phyloP scores from a whole-genome alignment of 2,329 filamentous ascomycete genomes.

The Phialocephala sp. region DNA sequence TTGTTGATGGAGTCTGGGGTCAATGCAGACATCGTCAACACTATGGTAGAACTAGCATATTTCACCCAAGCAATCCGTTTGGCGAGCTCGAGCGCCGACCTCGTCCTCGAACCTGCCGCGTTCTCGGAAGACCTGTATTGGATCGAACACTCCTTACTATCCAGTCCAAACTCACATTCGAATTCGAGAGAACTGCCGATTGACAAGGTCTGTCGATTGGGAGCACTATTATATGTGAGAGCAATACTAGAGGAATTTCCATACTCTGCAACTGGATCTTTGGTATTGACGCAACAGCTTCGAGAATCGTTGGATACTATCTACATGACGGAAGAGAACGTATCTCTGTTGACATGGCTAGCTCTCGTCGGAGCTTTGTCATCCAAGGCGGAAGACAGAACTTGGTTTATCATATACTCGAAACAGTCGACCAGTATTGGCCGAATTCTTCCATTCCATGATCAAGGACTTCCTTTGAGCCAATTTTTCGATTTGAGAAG shows the following conservation, averaged over 20 bases:
- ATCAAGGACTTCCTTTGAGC: slow-evolving; percentile 4
- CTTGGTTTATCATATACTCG: slow-evolving; percentile 6
- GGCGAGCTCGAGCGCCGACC: slow-evolving; percentile 7
- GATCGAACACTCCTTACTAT: slow-evolving; percentile 32
- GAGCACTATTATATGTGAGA: slow-evolving; percentile 32
- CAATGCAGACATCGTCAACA: slow-evolving; percentile 5
- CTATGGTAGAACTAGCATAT: slow-evolving; percentile 25
- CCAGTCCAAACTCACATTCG: not conserved
- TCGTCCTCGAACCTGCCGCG: slow-evolving; percentile 21
- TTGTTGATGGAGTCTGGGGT: not conserved
- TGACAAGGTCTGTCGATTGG: slow-evolving; percentile 30
- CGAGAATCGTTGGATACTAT: slow-evolving; percentile 20
- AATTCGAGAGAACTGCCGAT: slow-evolving; percentile 11
- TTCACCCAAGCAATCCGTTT: slow-evolving; percentile 30
- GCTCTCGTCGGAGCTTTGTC: slow-evolving; percentile 23
- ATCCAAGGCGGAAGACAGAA: slow-evolving; percentile 19
- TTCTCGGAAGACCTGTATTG: slow-evolving; percentile 33
- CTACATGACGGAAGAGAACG: slow-evolving; percentile 11
- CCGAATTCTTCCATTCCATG: not conserved
- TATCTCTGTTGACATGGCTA: slow-evolving; percentile 24
- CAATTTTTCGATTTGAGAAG: not conserved
- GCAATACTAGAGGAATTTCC: slow-evolving; percentile 32
- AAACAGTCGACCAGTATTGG: not conserved
- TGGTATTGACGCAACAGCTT: slow-evolving; percentile 29
- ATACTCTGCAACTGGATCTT: slow-evolving; percentile 26